Evolutionary conservation across 148 eudicot species (phyloP).

Genomic region (Cornus kousa): DNA sequence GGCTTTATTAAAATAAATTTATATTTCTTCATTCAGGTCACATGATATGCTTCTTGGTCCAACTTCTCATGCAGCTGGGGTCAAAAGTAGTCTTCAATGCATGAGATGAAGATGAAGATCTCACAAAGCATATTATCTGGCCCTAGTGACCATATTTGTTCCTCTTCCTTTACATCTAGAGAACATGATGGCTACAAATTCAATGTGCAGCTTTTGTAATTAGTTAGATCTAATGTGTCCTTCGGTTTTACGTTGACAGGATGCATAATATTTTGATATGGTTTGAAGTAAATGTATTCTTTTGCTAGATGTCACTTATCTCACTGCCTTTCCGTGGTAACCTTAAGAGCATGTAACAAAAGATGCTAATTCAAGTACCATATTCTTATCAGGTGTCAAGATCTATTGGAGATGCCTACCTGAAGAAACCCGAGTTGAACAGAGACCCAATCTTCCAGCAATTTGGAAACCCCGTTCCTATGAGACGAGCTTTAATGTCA

Average conservation of each 20-base stretch:
- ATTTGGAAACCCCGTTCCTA: constrained; percentile 33
- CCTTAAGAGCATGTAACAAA: neutral
- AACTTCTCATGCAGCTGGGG: constrained; percentile 35
- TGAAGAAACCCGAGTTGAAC: constrained; percentile 52
- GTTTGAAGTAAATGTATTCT: neutral
- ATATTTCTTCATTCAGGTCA: constrained; percentile 31
- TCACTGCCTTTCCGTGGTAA: neutral
- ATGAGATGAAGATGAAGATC: constrained; percentile 30
- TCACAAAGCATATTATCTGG: constrained; percentile 12
- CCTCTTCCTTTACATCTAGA: neutral
- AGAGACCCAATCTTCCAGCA: constrained; percentile 44
- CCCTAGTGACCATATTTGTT: constrained; percentile 1
- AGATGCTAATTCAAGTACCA: constrained; percentile 3
- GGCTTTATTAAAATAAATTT: constrained; percentile 6
- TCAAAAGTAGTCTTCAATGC: constrained; percentile 22
- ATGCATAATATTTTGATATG: neutral
- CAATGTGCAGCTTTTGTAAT: constrained; percentile 9
- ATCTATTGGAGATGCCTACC: constrained; percentile 58
- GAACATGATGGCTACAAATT: constrained; percentile 13
- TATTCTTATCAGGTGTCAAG: constrained; percentile 44
- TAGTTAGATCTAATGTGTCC: constrained; percentile 11
- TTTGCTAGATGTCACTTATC: neutral
- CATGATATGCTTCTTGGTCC: constrained; percentile 30
- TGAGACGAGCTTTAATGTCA: constrained; percentile 40
- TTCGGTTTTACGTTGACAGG: neutral